A percentile compares a stretch with the other conserved stretches of the same genome.
These are phyloP conservation scores for Torulaspora pretoriensis DNA, from an alignment of 1,139 yeast genomes.

Conservation along the genomic window DNA sequence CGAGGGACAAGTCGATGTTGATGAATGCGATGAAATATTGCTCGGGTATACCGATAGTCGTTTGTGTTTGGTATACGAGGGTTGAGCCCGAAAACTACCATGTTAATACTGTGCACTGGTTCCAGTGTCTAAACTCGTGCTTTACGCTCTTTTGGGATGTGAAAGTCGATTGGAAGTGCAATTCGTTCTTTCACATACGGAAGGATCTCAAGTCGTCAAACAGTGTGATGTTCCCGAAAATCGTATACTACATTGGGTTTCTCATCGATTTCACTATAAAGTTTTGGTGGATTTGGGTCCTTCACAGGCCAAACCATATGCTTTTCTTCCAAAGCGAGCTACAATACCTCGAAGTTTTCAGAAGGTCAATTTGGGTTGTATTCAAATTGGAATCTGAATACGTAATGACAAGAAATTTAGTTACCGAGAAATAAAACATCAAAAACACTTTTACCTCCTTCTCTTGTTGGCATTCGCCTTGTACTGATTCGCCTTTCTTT, in stretches of 20 bases:
- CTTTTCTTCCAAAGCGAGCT: slow-evolving; percentile 52
- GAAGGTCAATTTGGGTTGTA: slow-evolving; percentile 89
- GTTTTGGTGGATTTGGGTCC: slow-evolving; percentile 65
- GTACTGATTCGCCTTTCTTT: slow-evolving; percentile 62
- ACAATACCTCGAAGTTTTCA: slow-evolving; percentile 66
- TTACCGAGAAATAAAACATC: slow-evolving; percentile 6
- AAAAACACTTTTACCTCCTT: slow-evolving; percentile 23
- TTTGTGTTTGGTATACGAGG: slow-evolving; percentile 35
- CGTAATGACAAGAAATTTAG: slow-evolving; percentile 8
- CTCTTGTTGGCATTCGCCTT: slow-evolving; percentile 47
- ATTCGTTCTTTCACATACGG: slow-evolving; percentile 42
- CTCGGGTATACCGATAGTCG: slow-evolving; percentile 62
- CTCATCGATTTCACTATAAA: slow-evolving; percentile 58
- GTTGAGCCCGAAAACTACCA: slow-evolving; percentile 22
- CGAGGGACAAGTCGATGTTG: slow-evolving; percentile 53
- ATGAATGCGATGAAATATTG: slow-evolving; percentile 71
- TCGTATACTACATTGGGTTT: slow-evolving; percentile 53
- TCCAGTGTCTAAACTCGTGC: slow-evolving; percentile 52
- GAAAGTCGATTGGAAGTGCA: slow-evolving; percentile 81
- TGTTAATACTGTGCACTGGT: slow-evolving; percentile 17
- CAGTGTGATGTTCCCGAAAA: slow-evolving; percentile 35
- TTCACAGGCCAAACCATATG: slow-evolving; percentile 35
- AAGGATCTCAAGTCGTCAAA: slow-evolving; percentile 17
- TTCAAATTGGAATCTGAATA: slow-evolving; percentile 78
- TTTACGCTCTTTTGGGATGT: slow-evolving; percentile 89